A percentile compares a stretch with the other conserved stretches of the same genome.
Evolutionary conservation across 805 yeast species (phyloP).

Genomic region (Saturnispora halmiae): DNA sequence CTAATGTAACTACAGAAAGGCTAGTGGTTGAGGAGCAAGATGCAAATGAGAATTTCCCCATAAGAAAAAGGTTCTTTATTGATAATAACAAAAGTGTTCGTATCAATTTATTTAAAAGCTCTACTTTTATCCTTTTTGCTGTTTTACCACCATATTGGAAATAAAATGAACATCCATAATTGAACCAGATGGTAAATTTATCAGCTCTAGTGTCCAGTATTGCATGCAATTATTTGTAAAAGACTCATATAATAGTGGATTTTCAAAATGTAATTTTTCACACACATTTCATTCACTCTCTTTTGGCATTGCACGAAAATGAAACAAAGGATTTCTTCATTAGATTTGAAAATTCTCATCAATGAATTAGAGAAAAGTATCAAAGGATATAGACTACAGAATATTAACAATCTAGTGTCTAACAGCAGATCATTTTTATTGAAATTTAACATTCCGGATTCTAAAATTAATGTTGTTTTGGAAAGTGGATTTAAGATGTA

Average conservation of each 20-base stretch:
- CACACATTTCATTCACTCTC: background rate
- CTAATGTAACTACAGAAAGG: too few species aligned
- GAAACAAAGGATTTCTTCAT: conserved; percentile 78
- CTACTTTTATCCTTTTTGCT: too few species aligned
- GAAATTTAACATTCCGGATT: conserved; percentile 76
- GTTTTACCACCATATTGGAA: too few species aligned
- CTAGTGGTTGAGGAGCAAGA: too few species aligned
- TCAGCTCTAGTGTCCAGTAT: too few species aligned
- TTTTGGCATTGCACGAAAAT: conserved; percentile 10
- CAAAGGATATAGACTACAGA: conserved; percentile 64
- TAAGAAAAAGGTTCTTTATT: too few species aligned
- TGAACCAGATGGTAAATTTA: too few species aligned
- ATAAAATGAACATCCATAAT: too few species aligned
- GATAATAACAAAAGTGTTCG: too few species aligned
- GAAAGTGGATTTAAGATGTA: conserved; percentile 85
- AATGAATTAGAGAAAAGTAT: conserved; percentile 53
- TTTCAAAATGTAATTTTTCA: conserved; percentile 1
- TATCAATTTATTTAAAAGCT: too few species aligned
- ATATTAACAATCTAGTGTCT: conserved; percentile 71
- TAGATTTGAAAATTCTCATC: conserved; percentile 68
- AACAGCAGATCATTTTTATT: conserved; percentile 65
- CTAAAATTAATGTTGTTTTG: conserved; percentile 62
- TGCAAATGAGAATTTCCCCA: too few species aligned
- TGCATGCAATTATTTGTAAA: background rate
- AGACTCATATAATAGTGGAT: background rate